Percentiles rank a stretch among this genome's conserved stretches.
Conservation (phyloP, 345 rosid species). For the Populus alba region DNA sequence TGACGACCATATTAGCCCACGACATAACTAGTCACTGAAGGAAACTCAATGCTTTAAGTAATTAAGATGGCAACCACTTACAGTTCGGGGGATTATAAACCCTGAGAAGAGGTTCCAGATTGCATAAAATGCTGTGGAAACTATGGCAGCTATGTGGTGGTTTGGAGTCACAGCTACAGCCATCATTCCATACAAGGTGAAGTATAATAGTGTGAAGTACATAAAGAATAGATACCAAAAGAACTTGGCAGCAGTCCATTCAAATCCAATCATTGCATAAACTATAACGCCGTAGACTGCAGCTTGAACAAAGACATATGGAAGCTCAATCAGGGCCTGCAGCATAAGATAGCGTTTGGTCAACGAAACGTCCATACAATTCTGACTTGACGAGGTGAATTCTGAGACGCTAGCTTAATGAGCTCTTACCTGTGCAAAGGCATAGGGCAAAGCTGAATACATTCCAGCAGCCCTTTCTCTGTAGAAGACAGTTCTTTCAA, state of each 20-base stretch:
- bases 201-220: constrained; percentile 59
- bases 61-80: constrained; percentile 16
- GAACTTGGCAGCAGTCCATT: constrained; percentile 54
- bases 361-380: background rate
- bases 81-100: constrained; percentile 59
- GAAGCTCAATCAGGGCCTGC: constrained; percentile 59
- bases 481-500: constrained; percentile 73
- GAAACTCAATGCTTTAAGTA: background rate
- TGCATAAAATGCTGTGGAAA: constrained; percentile 44
- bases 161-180: constrained; percentile 66
- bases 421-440: constrained; percentile 53
- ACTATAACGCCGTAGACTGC: constrained; percentile 46
- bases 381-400: background rate
- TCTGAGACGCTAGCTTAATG: background rate
- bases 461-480: constrained; percentile 81
- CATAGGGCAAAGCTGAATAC: constrained; percentile 78
- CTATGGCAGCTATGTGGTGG: constrained; percentile 52
- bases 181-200: constrained; percentile 78
- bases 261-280: constrained; percentile 63
- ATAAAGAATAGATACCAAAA: constrained; percentile 64
- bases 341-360: background rate
- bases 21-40: background rate
- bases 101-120: constrained; percentile 67
- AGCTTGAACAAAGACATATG: constrained; percentile 50
- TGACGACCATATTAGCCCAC: background rate